These are phyloP conservation scores for Scytalidium sp. DNA, from an alignment of 2,329 filamentous ascomycete genomes.

Conservation along the genomic window DNA sequence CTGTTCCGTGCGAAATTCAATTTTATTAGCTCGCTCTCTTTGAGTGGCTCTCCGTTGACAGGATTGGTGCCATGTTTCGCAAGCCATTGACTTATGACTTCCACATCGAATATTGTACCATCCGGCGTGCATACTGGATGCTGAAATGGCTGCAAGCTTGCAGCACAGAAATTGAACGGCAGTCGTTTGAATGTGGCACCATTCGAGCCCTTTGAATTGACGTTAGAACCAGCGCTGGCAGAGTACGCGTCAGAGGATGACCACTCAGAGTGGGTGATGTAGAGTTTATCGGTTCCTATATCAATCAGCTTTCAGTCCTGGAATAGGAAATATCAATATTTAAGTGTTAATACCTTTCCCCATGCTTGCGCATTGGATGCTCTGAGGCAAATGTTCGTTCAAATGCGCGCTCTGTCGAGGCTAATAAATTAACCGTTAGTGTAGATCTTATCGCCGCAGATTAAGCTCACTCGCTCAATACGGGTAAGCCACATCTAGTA, in stretches of 20 bases:
- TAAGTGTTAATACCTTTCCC: constrained; percentile 21
- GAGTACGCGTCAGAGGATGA: constrained; percentile 85
- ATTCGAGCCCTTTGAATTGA: constrained; percentile 53
- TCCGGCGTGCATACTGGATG: constrained; percentile 87
- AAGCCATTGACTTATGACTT: constrained; percentile 91
- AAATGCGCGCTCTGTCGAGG: neutral
- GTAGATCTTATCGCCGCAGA: neutral
- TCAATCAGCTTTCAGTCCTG: neutral
- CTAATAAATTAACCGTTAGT: neutral
- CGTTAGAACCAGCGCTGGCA: constrained; percentile 70
- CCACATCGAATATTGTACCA: constrained; percentile 92
- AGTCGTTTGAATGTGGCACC: constrained; percentile 78
- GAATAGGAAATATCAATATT: constrained; percentile 4
- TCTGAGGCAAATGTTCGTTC: neutral
- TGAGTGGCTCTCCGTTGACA: constrained; percentile 75
- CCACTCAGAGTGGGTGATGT: constrained; percentile 98
- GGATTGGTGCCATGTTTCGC: constrained; percentile 93
- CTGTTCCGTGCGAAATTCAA: constrained; percentile 92
- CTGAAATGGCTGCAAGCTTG: constrained; percentile 91
- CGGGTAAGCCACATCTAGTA: too few relatives aligned
- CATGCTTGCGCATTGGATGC: constrained; percentile 11
- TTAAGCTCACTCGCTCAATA: too few relatives aligned
- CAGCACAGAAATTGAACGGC: constrained; percentile 97
- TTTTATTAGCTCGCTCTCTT: constrained; percentile 80
- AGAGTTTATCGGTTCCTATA: constrained; percentile 52